These are phyloP conservation scores for Cladophialophora immunda DNA, from an alignment of 2,329 filamentous ascomycete genomes.

Conservation along the genomic window DNA sequence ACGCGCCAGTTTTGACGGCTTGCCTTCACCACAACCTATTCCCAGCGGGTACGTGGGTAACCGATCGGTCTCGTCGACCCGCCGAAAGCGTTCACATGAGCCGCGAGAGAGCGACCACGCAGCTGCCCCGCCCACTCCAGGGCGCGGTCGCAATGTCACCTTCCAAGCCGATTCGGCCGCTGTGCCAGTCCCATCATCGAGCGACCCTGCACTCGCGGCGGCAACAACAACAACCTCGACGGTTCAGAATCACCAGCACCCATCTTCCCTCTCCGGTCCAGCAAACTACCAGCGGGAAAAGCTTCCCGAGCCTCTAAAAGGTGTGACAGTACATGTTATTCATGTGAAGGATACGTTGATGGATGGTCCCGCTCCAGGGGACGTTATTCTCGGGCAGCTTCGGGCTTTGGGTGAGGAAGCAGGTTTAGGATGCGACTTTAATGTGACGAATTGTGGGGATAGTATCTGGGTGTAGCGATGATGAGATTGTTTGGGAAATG, in stretches of 20 bases:
- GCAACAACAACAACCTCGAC: background rate
- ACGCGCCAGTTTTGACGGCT: conserved; percentile 26
- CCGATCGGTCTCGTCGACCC: conserved; percentile 20
- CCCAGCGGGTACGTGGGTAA: conserved; percentile 32
- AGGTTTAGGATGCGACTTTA: conserved; percentile 80
- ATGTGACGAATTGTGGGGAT: conserved; percentile 73
- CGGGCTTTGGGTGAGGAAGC: conserved; percentile 69
- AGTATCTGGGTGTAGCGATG: conserved; percentile 51
- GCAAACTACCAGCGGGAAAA: conserved; percentile 19
- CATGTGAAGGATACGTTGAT: conserved; percentile 88
- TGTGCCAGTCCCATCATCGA: background rate
- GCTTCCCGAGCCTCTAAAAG: conserved; percentile 60
- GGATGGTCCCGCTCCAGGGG: conserved; percentile 71
- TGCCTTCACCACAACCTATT: conserved; percentile 26
- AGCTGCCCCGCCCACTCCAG: conserved; percentile 7
- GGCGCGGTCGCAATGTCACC: conserved; percentile 24
- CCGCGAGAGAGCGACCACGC: conserved; percentile 14
- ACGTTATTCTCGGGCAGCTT: conserved; percentile 76
- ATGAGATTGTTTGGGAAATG: background rate
- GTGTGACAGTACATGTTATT: conserved; percentile 84
- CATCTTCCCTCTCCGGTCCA: background rate
- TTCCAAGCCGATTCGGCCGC: conserved; percentile 25
- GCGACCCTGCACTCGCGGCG: background rate
- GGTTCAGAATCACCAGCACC: background rate
- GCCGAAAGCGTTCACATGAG: conserved; percentile 33